A percentile compares a stretch with the other conserved stretches of the same genome.
Evolutionary conservation across 352 stramenopile genomes (phyloP).

Genomic region (Globisporangium paroecandrum): DNA sequence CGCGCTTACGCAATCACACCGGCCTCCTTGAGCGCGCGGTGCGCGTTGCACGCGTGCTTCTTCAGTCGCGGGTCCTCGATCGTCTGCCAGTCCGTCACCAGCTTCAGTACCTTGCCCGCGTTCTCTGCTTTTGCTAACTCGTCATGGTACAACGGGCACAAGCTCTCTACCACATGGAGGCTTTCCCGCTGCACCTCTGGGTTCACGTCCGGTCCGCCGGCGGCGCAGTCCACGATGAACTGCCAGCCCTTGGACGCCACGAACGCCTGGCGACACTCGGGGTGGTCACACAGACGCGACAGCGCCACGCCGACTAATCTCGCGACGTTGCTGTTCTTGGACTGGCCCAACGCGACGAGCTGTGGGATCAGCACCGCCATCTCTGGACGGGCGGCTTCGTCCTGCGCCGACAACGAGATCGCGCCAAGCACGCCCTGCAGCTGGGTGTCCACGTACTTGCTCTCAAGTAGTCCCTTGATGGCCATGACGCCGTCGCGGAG

Average conservation of each 20-base stretch:
- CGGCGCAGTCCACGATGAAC: conserved; percentile 78
- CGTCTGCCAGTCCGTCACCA: conserved; percentile 77
- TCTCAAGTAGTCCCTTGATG: conserved; percentile 69
- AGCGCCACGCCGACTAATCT: conserved; percentile 72
- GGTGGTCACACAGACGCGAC: conserved; percentile 78
- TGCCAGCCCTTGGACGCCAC: conserved; percentile 79
- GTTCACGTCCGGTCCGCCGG: conserved; percentile 52
- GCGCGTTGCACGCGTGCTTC: conserved; percentile 81
- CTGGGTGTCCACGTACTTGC: conserved; percentile 74
- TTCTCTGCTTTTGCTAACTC: conserved; percentile 68
- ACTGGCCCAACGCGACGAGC: conserved; percentile 63
- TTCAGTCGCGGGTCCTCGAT: conserved; percentile 83
- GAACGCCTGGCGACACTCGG: conserved; percentile 79
- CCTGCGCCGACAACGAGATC: conserved; percentile 67
- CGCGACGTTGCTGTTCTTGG: conserved; percentile 50
- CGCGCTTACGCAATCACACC: conserved; percentile 63
- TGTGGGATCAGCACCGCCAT: conserved; percentile 70
- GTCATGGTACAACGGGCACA: conserved; percentile 80
- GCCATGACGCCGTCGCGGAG: conserved; percentile 54
- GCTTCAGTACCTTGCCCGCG: conserved; percentile 49
- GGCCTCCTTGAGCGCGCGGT: conserved; percentile 72
- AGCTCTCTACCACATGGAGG: conserved; percentile 83
- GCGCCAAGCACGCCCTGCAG: conserved; percentile 78
- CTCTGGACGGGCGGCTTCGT: conserved; percentile 49
- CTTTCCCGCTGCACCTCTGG: conserved; percentile 80